These are phyloP conservation scores for Kodamaea kaohsiungensis DNA, from an alignment of 805 yeast genomes.

Conservation along the genomic window DNA sequence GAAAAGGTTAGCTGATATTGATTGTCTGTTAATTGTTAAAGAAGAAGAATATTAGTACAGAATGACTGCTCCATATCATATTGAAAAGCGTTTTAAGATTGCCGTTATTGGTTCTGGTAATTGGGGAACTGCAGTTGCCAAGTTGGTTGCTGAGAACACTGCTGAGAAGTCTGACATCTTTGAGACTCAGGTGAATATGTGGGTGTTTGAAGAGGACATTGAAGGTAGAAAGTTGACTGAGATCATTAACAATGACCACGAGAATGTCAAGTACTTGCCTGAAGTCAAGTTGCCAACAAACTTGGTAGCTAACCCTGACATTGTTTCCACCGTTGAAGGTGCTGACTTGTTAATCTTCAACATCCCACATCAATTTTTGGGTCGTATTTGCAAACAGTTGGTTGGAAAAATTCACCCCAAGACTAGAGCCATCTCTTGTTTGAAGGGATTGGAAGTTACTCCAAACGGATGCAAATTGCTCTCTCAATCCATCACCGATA, in stretches of 20 bases:
- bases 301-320: slow-evolving; percentile 83
- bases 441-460: slow-evolving; percentile 91
- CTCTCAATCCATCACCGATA: slow-evolving; percentile 75
- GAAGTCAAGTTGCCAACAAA: slow-evolving; percentile 83
- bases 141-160: slow-evolving; percentile 89
- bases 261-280: slow-evolving; percentile 94
- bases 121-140: slow-evolving; percentile 98
- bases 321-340: slow-evolving; percentile 70
- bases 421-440: slow-evolving; percentile 89
- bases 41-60: slow-evolving; percentile 1
- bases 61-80: slow-evolving; percentile 31
- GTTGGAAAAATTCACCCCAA: slow-evolving; percentile 69
- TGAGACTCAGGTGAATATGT: slow-evolving; percentile 79
- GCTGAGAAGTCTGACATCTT: slow-evolving; percentile 71
- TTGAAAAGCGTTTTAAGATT: slow-evolving; percentile 38
- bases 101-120: slow-evolving; percentile 86
- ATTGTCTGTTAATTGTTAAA: not conserved
- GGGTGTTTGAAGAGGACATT: slow-evolving; percentile 90
- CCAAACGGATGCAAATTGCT: slow-evolving; percentile 83
- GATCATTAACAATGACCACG: slow-evolving; percentile 86
- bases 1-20: too few relatives aligned
- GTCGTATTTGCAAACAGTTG: slow-evolving; percentile 71
- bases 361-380: slow-evolving; percentile 95
- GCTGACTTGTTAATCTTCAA: slow-evolving; percentile 91
- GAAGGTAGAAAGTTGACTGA: slow-evolving; percentile 83